Base-by-base conservation (phyloP, 2,329 filamentous ascomycete species). In the Erysiphe pulchra region DNA sequence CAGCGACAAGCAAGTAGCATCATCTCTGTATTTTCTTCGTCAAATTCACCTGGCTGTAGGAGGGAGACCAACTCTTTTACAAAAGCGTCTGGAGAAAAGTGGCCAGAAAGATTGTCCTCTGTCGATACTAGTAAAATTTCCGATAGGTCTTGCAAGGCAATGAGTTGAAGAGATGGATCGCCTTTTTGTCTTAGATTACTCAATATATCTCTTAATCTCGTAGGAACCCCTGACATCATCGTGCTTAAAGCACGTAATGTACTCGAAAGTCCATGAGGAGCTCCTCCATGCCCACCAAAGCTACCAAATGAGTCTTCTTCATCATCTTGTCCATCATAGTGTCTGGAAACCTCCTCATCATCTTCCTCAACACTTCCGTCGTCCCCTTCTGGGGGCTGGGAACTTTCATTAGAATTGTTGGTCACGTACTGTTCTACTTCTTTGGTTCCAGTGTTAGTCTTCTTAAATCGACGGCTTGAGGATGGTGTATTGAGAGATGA, bases 1-100 rank as follows among this genome's bases (percentile, higher is more conserved):
- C 84, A 95, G 49, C 92, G 80, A 58, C 90, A 98, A 17, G 90
- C 87, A 49, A 95, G 69, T 12, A 98, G 75, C 87, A 95, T 95
- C 50, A 95, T 83, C 60, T 98, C 90, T 0, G 86, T 82, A 54
- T 93, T 94, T 59, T 92, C 85, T 55, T 92, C 84, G 0, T 66
- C 70, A 51, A 82, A 75, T 47, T 92, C 84, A 57, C 82, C 83
- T 2, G 83, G 80, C 54, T 92, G 80, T 90, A 98, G 95, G 53
- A 98, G 65, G 12, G 70, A 63, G 42, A 98, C 85, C 45, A 98
- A 68, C 62, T 98, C 90, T 62, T 93, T 94, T 47, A 98, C 84
- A 57, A 90, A 95, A 9, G 82, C 73, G 62, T 98, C 90, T 2
- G 90, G 84, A 0, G 83, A 83, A 60, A 98, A 95, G 56, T 94